Evolutionary conservation across 768 basidiomycete species (phyloP).

Genomic region (Tricholoma sp.): DNA sequence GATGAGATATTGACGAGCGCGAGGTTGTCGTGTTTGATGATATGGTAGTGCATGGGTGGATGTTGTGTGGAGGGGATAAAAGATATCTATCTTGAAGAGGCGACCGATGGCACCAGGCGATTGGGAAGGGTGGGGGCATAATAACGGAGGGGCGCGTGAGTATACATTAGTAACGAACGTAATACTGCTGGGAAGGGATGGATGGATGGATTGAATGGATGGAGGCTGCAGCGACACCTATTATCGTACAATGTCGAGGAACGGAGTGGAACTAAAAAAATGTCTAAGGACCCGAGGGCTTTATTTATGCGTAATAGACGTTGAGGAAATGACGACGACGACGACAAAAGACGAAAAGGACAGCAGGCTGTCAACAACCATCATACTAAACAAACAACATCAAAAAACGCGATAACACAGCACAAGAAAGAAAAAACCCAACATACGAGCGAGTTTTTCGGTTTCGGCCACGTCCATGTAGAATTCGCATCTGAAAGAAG

Average conservation of each 20-base stretch:
- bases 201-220: too few relatives aligned
- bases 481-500: background rate
- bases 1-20: too few relatives aligned
- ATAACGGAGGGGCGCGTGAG: background rate
- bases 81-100: background rate
- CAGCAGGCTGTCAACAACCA: background rate
- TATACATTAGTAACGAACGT: background rate
- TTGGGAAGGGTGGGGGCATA: too few relatives aligned
- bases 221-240: background rate
- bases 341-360: too few relatives aligned
- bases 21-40: too few relatives aligned
- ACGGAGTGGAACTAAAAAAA: background rate
- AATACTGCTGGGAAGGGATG: background rate
- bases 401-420: background rate
- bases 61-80: too few relatives aligned
- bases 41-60: too few relatives aligned
- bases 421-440: background rate
- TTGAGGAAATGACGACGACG: background rate
- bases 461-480: background rate
- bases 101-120: background rate
- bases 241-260: background rate
- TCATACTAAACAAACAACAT: background rate
- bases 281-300: background rate
- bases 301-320: background rate
- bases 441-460: background rate